Percentiles rank a stretch among this genome's conserved stretches.
phyloP scores from a whole-genome alignment of 129 eudicot species.

The Oenanthe sinensis region DNA sequence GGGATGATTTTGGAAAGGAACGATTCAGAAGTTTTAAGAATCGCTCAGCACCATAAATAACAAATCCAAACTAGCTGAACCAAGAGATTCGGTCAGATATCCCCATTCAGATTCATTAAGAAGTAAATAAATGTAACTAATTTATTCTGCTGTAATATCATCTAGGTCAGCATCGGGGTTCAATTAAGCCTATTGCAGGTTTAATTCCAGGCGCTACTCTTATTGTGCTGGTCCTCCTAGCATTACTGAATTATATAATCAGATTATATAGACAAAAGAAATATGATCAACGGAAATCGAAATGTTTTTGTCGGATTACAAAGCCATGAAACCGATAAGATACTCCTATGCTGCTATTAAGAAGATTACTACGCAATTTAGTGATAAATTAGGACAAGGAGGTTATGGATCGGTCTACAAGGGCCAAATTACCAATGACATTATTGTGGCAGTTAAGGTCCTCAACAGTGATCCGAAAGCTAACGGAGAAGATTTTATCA shows the following conservation, averaged over 20 bases:
- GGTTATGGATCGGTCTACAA: conserved; percentile 6
- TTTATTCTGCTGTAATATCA: background rate
- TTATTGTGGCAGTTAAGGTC: conserved; percentile 9
- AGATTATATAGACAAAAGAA: background rate
- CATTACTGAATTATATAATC: too few relatives aligned
- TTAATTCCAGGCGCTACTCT: background rate
- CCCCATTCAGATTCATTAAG: too few relatives aligned
- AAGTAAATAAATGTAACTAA: background rate
- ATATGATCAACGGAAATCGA: background rate
- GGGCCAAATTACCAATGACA: background rate
- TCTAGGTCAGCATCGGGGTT: background rate
- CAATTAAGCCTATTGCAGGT: background rate
- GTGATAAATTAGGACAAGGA: conserved; percentile 11
- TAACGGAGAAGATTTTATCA: background rate
- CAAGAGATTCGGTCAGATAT: too few relatives aligned
- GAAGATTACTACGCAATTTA: background rate
- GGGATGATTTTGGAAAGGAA: too few relatives aligned
- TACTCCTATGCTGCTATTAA: conserved; percentile 6
- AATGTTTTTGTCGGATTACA: background rate
- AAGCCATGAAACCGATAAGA: conserved; percentile 4
- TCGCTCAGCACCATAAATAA: too few relatives aligned
- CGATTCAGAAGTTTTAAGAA: too few relatives aligned
- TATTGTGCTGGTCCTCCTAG: background rate
- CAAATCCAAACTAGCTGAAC: too few relatives aligned
- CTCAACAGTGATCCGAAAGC: background rate